Base-by-base conservation (phyloP, 805 yeast species). In the Pichia paraexigua region DNA sequence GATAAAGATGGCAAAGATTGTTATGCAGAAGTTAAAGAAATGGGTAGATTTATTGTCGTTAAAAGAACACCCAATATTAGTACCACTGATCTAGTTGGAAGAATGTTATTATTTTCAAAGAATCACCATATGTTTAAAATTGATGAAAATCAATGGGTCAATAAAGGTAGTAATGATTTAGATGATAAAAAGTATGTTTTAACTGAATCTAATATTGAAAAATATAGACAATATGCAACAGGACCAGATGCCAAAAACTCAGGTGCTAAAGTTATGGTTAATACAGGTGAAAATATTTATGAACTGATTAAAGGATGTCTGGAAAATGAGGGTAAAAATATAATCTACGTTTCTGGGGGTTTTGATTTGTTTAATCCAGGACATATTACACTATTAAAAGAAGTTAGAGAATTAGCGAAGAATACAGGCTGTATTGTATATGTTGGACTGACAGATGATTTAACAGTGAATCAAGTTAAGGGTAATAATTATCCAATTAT, bases 1-100 rank as follows among this genome's bases (percentile, higher is more conserved):
- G 98, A 94, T 68, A 96, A 96, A 17, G 77, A 88, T 62, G 99
- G 99, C 2, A 83, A 87, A 51, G 99, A 94, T 69, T 89, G 97
- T 62, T 94, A 94, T 69, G 84, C 85, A 52, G 75, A 66, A 25
- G 87, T 91, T 58, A 91, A 92, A 65, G 88, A 87, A 49, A 68
- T 80, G 63, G 96, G 95, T n/a, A 71, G 92, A 58, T 87, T 92
- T 64, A 77, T 83, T 21, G 89, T 88, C n/a, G 98, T 94, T 43
- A 90, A 87, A 67, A 75, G 99, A 58, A 94, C 99, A 0, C 92
- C 90, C 15, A 91, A 91, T 62, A 94, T 94, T 44, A 85, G 94
- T 53, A 94, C 99, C 3, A 94, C 99, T 0, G 98, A 94, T 63
- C 75, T 94, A 50, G 96, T 94, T 50, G 94, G 91, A 25, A 75